phyloP scores from a whole-genome alignment of 371 early-diverging fungal species.

The Apophysomyces ossiformis region DNA sequence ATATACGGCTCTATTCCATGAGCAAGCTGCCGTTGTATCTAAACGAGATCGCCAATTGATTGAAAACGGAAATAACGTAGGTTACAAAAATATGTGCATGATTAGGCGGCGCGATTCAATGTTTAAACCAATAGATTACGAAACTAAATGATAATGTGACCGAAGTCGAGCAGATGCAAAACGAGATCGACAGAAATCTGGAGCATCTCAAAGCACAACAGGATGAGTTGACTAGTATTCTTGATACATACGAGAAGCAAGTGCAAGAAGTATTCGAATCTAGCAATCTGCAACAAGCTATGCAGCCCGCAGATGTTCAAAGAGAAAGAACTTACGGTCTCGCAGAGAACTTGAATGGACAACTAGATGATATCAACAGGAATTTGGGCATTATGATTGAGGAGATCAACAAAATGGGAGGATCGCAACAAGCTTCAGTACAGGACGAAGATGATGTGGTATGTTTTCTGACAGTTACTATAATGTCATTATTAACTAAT shows the following conservation, averaged over 20 bases:
- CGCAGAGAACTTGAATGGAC: constrained; percentile 83
- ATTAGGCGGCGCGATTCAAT: background rate
- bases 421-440: constrained; percentile 37
- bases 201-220: constrained; percentile 89
- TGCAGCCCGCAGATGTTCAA: constrained; percentile 80
- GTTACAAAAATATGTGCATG: constrained; percentile 8
- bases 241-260: constrained; percentile 82
- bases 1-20: constrained; percentile 84
- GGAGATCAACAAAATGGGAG: constrained; percentile 78
- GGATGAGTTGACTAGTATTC: constrained; percentile 73
- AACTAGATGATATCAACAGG: constrained; percentile 85
- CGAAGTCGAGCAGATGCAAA: constrained; percentile 75
- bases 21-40: constrained; percentile 82
- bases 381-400: constrained; percentile 83
- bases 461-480: constrained; percentile 13
- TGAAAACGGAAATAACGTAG: constrained; percentile 80
- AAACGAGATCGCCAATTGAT: constrained; percentile 87
- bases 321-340: constrained; percentile 85
- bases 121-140: constrained; percentile 62
- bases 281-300: constrained; percentile 51
- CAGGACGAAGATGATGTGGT: constrained; percentile 46
- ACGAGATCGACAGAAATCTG: constrained; percentile 82
- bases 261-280: constrained; percentile 60
- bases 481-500: constrained; percentile 3
- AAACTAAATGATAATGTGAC: constrained; percentile 72